Evolutionary conservation across 2,329 filamentous ascomycete genomes (phyloP).

Genomic region (Helotiales sp.): DNA sequence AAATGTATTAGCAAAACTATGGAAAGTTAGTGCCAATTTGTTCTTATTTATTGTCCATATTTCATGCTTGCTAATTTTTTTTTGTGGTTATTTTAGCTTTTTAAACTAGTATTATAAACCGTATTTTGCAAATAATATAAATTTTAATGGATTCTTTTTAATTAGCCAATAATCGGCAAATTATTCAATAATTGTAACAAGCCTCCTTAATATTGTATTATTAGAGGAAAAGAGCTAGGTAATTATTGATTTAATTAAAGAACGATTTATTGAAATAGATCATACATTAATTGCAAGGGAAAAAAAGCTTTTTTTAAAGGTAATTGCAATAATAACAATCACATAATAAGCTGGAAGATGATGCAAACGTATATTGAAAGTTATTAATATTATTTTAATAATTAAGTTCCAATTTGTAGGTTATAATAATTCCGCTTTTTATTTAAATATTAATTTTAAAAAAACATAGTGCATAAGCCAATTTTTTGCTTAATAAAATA

Average conservation of each 20-base stretch:
- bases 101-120: constrained; percentile 55
- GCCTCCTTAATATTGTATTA: constrained; percentile 77
- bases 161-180: constrained; percentile 52
- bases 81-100: constrained; percentile 61
- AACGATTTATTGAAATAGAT: constrained; percentile 80
- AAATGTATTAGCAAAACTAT: constrained; percentile 54
- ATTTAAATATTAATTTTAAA: too few species aligned
- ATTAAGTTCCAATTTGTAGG: constrained; percentile 80
- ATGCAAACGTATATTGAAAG: constrained; percentile 94
- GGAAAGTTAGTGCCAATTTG: constrained; percentile 54
- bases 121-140: constrained; percentile 54
- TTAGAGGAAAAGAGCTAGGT: constrained; percentile 88
- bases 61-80: too few species aligned
- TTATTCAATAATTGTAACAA: constrained; percentile 89
- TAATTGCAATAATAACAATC: constrained; percentile 67
- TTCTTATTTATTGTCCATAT: constrained; percentile 43
- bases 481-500: constrained; percentile 90
- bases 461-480: constrained; percentile 74
- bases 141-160: constrained; percentile 62
- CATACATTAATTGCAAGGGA: constrained; percentile 74
- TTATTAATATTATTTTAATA: constrained; percentile 94
- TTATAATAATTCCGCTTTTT: constrained; percentile 9
- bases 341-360: constrained; percentile 84
- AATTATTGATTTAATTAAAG: constrained; percentile 79
- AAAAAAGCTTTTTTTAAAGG: constrained; percentile 80